A percentile compares a stretch with the other conserved stretches of the same genome.
phyloP scores from a whole-genome alignment of 768 basidiomycete genomes.

The Xerocomellus chrysenteron region DNA sequence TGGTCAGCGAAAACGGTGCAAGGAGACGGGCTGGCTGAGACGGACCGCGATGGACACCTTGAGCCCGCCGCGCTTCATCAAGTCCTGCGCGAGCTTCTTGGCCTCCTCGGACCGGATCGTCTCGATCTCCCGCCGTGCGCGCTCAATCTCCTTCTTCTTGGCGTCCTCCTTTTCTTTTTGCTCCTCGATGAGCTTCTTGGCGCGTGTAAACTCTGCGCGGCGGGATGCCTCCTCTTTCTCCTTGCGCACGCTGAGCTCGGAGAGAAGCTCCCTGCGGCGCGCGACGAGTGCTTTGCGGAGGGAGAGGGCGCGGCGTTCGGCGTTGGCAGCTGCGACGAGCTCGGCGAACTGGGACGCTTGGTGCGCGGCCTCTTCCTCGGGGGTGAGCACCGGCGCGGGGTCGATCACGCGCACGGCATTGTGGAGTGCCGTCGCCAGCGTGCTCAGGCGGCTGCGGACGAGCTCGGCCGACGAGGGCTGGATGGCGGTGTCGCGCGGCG shows the following conservation, averaged over 20 bases:
- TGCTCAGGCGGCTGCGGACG: conserved; percentile 74
- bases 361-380: conserved; percentile 40
- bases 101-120: conserved; percentile 65
- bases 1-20: neutral
- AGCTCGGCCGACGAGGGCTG: conserved; percentile 74
- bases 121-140: conserved; percentile 67
- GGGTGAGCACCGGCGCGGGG: conserved; percentile 38
- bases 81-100: conserved; percentile 79
- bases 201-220: conserved; percentile 63
- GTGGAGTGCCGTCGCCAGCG: conserved; percentile 72
- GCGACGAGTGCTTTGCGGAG: conserved; percentile 80
- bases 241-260: conserved; percentile 79
- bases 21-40: neutral
- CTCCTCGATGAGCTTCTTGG: conserved; percentile 70
- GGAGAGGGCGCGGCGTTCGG: conserved; percentile 75
- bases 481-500: conserved; percentile 46
- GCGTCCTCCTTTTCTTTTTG: conserved; percentile 61
- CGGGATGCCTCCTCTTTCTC: conserved; percentile 86
- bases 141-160: conserved; percentile 70
- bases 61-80: conserved; percentile 78
- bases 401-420: conserved; percentile 61
- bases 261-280: conserved; percentile 79
- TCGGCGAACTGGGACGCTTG: conserved; percentile 56
- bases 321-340: conserved; percentile 63
- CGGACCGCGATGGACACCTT: conserved; percentile 69